Conservation (phyloP, 1,139 yeast genomes). For the Saccharomyces hybrid region DNA sequence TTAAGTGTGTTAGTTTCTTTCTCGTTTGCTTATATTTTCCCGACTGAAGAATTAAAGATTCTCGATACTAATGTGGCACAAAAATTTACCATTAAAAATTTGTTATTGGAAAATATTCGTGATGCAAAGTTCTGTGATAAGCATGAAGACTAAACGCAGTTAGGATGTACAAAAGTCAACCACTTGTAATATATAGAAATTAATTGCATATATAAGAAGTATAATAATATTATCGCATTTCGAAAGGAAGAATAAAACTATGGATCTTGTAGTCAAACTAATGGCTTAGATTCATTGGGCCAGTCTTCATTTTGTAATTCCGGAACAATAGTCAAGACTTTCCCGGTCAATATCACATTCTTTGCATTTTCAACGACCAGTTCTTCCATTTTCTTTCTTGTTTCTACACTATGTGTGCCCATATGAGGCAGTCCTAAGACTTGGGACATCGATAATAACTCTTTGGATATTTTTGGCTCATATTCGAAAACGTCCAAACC, state of each 20-base stretch:
- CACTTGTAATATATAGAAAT: not conserved
- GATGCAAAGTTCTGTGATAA: not conserved
- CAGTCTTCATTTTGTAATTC: conserved; percentile 41
- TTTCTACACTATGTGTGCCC: conserved; percentile 68
- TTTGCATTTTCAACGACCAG: conserved; percentile 38
- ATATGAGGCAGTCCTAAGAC: conserved; percentile 70
- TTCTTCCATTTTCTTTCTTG: conserved; percentile 49
- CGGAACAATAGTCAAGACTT: conserved; percentile 59
- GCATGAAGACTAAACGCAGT: not conserved
- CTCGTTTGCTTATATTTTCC: conserved; percentile 55
- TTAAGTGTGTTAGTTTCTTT: conserved; percentile 55
- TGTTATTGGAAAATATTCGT: conserved; percentile 22
- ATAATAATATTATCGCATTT: not conserved
- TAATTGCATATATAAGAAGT: not conserved
- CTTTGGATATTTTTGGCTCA: conserved; percentile 66
- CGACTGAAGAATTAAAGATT: conserved; percentile 48
- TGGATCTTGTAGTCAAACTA: not conserved
- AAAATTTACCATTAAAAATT: conserved; percentile 33
- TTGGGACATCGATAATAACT: conserved; percentile 44
- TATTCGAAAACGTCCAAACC: conserved; percentile 81
- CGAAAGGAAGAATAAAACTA: not conserved
- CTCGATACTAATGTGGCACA: conserved; percentile 50
- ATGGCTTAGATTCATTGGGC: conserved; percentile 15
- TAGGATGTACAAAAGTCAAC: not conserved
- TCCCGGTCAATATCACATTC: conserved; percentile 46